A percentile compares a stretch with the other conserved stretches of the same genome.
Evolutionary conservation across 73 alveolate species (phyloP).

Genomic region (Breviolum minutum): DNA sequence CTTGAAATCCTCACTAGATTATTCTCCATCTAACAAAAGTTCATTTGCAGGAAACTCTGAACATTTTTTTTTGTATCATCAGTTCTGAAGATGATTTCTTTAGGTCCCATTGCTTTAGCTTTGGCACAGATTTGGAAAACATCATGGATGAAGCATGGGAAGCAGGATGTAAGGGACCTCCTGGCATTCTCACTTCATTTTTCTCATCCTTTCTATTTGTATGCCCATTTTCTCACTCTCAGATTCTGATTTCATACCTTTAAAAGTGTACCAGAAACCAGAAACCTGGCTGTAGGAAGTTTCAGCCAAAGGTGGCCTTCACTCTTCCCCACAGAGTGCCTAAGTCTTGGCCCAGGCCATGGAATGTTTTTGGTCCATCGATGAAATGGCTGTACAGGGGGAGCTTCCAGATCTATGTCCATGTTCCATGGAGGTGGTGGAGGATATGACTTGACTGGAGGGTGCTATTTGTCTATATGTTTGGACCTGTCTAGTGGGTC

Average conservation of each 20-base stretch:
- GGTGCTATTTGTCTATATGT: no score
- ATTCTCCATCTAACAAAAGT: not conserved
- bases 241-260: no score
- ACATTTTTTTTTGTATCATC: not conserved
- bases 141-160: no score
- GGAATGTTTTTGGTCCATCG: conserved; percentile 63
- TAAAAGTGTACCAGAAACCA: no score
- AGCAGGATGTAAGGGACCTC: no score
- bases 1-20: no score
- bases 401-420: conserved; percentile 33
- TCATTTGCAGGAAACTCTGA: not conserved
- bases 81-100: not conserved
- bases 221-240: no score
- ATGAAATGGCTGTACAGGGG: not conserved
- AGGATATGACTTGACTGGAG: not conserved
- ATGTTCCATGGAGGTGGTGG: conserved; percentile 66
- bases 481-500: no score
- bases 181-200: no score
- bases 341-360: conserved; percentile 10
- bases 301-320: not conserved
- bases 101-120: not conserved
- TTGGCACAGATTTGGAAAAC: no score
- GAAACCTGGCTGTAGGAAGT: not conserved
- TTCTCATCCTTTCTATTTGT: no score
- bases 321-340: not conserved